Percentiles rank a stretch among this genome's conserved stretches.
Conservation (phyloP, 73 alveolate genomes). For the Tetrahymena borealis region DNA sequence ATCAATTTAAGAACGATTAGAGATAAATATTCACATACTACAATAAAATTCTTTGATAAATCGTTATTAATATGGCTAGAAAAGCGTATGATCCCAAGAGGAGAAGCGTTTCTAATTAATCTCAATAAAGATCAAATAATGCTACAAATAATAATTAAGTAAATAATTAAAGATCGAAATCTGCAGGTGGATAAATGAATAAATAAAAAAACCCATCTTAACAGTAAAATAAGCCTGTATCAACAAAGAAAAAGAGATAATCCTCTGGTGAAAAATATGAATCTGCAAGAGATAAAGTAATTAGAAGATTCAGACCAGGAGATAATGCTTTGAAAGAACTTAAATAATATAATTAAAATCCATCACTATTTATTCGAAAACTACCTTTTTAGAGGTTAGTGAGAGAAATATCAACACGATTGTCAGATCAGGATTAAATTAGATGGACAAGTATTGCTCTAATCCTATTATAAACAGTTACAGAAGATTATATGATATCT, state of each 20-base stretch:
- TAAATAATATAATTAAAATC: constrained; percentile 29
- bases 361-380: constrained; percentile 29
- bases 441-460: constrained; percentile 32
- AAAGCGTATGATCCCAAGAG: neutral
- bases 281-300: neutral
- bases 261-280: constrained; percentile 25
- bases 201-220: neutral
- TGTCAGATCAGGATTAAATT: neutral
- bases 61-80: neutral
- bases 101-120: neutral
- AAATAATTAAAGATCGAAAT: neutral
- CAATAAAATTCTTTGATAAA: too few species aligned
- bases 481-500: constrained; percentile 27
- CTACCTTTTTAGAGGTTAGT: constrained; percentile 35
- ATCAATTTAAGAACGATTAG: too few species aligned
- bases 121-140: neutral
- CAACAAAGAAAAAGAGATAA: constrained; percentile 26
- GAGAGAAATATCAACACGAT: constrained; percentile 23
- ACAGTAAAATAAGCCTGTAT: constrained; percentile 6
- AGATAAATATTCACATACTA: too few species aligned
- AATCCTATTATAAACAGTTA: constrained; percentile 33
- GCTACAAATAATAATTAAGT: neutral
- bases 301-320: constrained; percentile 43
- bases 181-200: neutral
- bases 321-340: constrained; percentile 34